Base-by-base conservation (phyloP, 2,329 filamentous ascomycete species). In the Phaeomoniella chlamydospora region DNA sequence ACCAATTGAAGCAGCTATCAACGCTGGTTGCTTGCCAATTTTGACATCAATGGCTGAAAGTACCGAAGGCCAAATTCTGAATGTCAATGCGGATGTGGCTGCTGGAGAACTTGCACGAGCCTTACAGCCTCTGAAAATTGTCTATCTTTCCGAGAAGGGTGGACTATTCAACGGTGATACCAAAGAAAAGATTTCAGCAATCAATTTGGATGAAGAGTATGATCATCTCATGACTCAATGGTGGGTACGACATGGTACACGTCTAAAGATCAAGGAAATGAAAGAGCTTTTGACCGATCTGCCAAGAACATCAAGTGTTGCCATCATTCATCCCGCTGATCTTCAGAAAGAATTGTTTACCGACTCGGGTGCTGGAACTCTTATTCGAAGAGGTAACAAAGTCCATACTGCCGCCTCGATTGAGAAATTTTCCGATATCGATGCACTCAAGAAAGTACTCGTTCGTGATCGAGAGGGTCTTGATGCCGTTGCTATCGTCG, bases 81-180 rank as follows among this genome's bases (percentile, higher is more conserved):
- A 98, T 53, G 90, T 98, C 56, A 98, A 98, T 52, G 90, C 90
- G 22, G 90, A 98, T 58, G 88, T 94, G 42, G 88, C 88, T 22
- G 90, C 90, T 18, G 87, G 87, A 45, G 88, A 94, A 63, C 69
- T 98, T 41, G 88, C 90, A 15, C 78, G 84, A 41, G 76, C 82
- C 38, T 67, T 98, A 37, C 79, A 96, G 60, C 90, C 90, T 16
- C 66, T 96, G 50, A 98, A 98, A 74, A 88, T 96, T 42, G 87
- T 98, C 41, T 98, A 94, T 57, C 70, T 96, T n/a, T 92, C 86
- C 4, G 90, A 98, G 65, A 96, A 96, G 70, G 90, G 90, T 34
- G 90, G 88, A 5, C 65, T 98, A 19, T 93, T 94, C 62, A 85
- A 96, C 54, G 87, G 86, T 40, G 83, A 93, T 44, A 83, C 79